Conservation (phyloP, 139 green algal species). For the Raphidocelis subcapitata region DNA sequence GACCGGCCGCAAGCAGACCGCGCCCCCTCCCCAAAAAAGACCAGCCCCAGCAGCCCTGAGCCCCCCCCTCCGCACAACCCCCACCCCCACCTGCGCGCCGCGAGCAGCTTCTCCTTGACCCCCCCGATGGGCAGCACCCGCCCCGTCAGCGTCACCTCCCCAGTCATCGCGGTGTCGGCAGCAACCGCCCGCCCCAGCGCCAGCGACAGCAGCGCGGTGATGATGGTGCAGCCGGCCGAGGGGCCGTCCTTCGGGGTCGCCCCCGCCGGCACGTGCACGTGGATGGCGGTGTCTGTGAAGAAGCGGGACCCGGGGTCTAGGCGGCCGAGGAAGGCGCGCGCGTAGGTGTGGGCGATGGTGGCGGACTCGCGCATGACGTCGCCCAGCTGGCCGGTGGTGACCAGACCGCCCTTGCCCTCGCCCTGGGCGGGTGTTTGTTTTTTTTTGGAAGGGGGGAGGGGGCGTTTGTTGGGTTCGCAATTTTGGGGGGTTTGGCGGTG, state of each 20-base stretch:
- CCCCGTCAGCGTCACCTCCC: conserved; percentile 95
- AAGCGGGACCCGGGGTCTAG: conserved; percentile 31
- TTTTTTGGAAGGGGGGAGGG: neutral
- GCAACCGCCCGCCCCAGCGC: conserved; percentile 73
- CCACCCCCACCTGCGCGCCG: conserved; percentile 55
- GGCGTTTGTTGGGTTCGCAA: too few species aligned
- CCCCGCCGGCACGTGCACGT: conserved; percentile 94
- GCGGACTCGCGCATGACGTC: conserved; percentile 96
- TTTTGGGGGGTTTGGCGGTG: too few species aligned
- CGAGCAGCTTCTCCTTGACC: conserved; percentile 94
- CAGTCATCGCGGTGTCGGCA: conserved; percentile 88
- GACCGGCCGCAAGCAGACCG: too few species aligned
- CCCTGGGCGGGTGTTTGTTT: neutral
- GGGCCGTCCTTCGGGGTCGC: conserved; percentile 95
- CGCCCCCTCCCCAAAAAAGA: too few species aligned
- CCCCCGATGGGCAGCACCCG: conserved; percentile 91
- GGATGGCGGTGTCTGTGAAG: conserved; percentile 60
- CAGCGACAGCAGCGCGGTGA: conserved; percentile 91
- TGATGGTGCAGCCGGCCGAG: conserved; percentile 87
- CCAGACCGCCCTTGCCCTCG: conserved; percentile 16
- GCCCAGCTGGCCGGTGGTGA: conserved; percentile 82
- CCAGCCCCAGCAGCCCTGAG: neutral
- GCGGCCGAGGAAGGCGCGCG: conserved; percentile 60
- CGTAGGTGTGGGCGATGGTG: conserved; percentile 91
- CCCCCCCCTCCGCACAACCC: neutral